phyloP scores from a whole-genome alignment of 805 yeast genomes.

The Yamadazyma paraphyllophila region DNA sequence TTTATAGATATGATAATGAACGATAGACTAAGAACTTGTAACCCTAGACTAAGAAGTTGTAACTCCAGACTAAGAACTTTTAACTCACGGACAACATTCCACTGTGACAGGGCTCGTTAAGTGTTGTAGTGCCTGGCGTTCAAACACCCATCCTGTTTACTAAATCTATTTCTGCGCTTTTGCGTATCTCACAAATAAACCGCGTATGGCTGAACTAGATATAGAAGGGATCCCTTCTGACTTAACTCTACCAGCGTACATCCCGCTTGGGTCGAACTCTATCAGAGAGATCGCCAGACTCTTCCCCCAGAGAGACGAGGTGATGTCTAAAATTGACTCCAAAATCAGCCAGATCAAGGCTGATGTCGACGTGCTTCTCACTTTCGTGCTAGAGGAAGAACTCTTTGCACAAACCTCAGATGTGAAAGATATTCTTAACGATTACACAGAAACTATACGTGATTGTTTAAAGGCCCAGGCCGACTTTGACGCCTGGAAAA shows the following conservation, averaged over 20 bases:
- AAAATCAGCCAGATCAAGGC: conserved; percentile 16
- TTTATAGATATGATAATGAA: conserved; percentile 4
- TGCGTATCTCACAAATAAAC: neutral
- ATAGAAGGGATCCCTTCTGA: conserved; percentile 6
- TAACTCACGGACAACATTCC: too few species aligned
- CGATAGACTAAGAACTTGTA: conserved; percentile 1
- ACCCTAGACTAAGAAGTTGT: conserved; percentile 1
- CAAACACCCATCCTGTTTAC: too few species aligned
- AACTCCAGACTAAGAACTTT: too few species aligned
- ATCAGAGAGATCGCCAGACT: conserved; percentile 1
- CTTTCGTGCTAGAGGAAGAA: conserved; percentile 11
- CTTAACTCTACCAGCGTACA: conserved; percentile 9
- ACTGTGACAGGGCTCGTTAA: neutral
- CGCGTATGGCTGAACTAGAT: conserved; percentile 4
- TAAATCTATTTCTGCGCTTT: too few species aligned
- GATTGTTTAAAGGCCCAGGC: neutral
- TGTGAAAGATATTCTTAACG: neutral
- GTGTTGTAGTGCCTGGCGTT: neutral
- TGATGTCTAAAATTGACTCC: conserved; percentile 12
- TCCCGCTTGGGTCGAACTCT: conserved; percentile 9
- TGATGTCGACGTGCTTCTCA: conserved; percentile 10
- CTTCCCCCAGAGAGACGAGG: conserved; percentile 8
- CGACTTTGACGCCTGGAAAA: conserved; percentile 1
- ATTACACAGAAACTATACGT: neutral
- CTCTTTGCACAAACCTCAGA: neutral